Base-by-base conservation (phyloP, 176 grass and related monocot genomes). In the Bothriochloa decipiens region DNA sequence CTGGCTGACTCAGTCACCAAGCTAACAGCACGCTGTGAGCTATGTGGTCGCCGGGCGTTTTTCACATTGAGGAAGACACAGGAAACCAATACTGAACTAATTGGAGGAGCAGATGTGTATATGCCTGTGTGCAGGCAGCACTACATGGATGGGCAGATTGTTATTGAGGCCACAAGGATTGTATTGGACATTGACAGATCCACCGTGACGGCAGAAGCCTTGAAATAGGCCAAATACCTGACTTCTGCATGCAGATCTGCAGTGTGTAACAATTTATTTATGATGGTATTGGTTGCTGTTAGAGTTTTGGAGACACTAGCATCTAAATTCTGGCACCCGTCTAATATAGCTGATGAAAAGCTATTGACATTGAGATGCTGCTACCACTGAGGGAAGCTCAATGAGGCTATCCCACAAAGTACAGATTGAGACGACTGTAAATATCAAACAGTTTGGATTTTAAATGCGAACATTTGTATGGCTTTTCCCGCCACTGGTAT, bases 61-160 rank as follows among this genome's bases (percentile, higher is more conserved):
- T 98, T 98, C 78, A 98, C 96, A 27, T 37, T 93, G 85, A 91
- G 96, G 84, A 98, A 98, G 87, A 93, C 93, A 15, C 86, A 77
- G 29, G 96, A 98, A 84, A 95, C 87, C 41, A 84, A 85, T 75
- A 98, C 93, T 1, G 96, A 98, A 67, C 79, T 98, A 26, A 93
- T 98, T 68, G 96, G 89, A 62, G 93, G 96, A 26, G 91, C 92
- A 16, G 93, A 95, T 87, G 91, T 95, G n/a, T 98, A 98, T 68
- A 98, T 95, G 89, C 91, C 93, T 33, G 96, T 98, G 15, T 95
- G 93, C 70, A 88, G 93, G 61, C 91, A 95, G n/a, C 91, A 98
- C 76, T 98, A 95, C 67, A 57, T 95, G 60, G 84, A 98, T 10
- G 91, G 93, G 28, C 92, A 98, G 63, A 81, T 91, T 55, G 85